Conservation (phyloP, 495 filamentous ascomycete species). For the Penicillium longicatenatum region DNA sequence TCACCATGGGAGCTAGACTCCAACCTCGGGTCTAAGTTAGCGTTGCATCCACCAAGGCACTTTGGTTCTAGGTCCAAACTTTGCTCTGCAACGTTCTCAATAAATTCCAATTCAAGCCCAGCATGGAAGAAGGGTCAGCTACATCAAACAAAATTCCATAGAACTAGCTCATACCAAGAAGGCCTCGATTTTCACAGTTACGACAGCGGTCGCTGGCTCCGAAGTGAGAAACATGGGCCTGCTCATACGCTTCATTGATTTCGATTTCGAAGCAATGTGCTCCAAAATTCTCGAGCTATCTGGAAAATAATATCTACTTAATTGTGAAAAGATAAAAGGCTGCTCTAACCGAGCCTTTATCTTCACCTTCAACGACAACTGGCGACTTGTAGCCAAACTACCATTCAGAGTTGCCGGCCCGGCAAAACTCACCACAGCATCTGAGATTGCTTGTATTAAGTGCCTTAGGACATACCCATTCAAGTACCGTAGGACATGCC, state of each 20-base stretch:
- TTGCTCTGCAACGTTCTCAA: background rate
- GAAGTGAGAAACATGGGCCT: constrained; percentile 31
- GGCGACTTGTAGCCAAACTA: constrained; percentile 38
- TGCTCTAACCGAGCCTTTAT: constrained; percentile 47
- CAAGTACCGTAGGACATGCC: too few relatives aligned
- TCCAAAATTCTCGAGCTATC: constrained; percentile 33
- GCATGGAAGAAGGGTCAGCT: too few relatives aligned
- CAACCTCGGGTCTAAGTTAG: too few relatives aligned
- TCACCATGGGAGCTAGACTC: too few relatives aligned
- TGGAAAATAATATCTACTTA: constrained; percentile 22
- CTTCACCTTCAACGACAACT: constrained; percentile 39
- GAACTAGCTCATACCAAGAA: too few relatives aligned
- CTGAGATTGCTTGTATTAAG: constrained; percentile 46
- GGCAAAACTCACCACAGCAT: constrained; percentile 32
- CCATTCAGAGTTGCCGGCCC: constrained; percentile 39
- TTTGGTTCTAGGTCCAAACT: background rate
- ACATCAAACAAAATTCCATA: too few relatives aligned
- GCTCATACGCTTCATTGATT: constrained; percentile 37
- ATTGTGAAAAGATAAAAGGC: constrained; percentile 43
- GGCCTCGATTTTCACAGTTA: too few relatives aligned
- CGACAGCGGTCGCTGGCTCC: constrained; percentile 37
- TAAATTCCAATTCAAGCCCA: background rate
- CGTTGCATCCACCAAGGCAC: background rate
- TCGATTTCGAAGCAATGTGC: constrained; percentile 43
- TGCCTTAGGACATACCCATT: constrained; percentile 24